Base-by-base conservation (phyloP, 2,329 filamentous ascomycete genomes). In the Hymenoscyphus infarciens region DNA sequence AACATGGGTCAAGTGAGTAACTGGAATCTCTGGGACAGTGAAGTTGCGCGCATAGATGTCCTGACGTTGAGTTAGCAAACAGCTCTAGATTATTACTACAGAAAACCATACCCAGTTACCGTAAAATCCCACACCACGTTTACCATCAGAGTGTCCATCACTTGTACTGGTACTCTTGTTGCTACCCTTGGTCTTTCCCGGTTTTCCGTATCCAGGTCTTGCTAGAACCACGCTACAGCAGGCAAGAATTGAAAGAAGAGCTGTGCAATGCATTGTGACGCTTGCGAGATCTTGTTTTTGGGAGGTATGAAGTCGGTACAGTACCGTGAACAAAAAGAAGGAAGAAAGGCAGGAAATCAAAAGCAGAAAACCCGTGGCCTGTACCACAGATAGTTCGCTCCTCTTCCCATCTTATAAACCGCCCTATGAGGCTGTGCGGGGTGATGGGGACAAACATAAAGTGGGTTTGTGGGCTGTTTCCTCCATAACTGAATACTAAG, bases 1-100 rank as follows among this genome's bases (percentile, higher is more conserved):
- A 2, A 96, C 80, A 69, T 94, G 90, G 0, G 88, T 93, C 59
- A 96, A 78, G 65, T 90, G 81, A 1, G 84, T 79, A 1, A 81
- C 84, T 0, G 87, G 87, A 11, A 96, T 81, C 68, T 91, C 81
- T 55, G 87, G 81, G 0, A 90, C 88, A 60, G 88, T 82, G 71
- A 88, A 91, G 29, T 65, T 64, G 25, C 64, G 64, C 8, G 25
- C 66, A 25, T 35, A 66, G 38, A 66, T 67, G 22, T 64, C 63
- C 64, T 66, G 33, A 22, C 22, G 0, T 27, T 22, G 16, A 59
- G 15, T 65, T 31, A 60, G 38, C 6, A 39, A 29, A 49, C 3
- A 13, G 19, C 45, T 15, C 7, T 7, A 22, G 19, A 11, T 11
- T 25, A 7, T 52, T 5, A 22, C 45, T 2, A 25, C 7, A 22